A percentile compares a stretch with the other conserved stretches of the same genome.
phyloP scores from a whole-genome alignment of 441 rosid genomes.

The Macaranga tanarius region DNA sequence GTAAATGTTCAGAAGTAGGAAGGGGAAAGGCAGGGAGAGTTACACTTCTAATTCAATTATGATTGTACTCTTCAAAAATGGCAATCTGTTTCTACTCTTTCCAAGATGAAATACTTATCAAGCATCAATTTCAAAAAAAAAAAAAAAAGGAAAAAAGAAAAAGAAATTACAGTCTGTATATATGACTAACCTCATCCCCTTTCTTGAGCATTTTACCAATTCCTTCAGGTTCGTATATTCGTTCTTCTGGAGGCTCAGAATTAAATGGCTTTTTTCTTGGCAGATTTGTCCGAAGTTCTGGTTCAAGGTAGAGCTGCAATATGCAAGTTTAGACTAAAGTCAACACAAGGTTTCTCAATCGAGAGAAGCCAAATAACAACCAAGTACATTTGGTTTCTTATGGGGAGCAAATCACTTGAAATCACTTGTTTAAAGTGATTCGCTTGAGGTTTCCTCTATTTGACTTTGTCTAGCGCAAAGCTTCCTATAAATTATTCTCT shows the following conservation, averaged over 20 bases:
- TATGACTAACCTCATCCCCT: constrained; percentile 74
- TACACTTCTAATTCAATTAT: background rate
- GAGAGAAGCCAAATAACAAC: background rate
- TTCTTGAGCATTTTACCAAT: constrained; percentile 64
- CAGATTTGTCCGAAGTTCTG: constrained; percentile 73
- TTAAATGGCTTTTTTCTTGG: constrained; percentile 61
- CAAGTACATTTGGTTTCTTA: background rate
- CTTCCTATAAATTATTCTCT: background rate
- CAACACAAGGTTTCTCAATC: constrained; percentile 11
- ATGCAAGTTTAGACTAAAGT: constrained; percentile 21
- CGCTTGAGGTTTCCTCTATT: background rate
- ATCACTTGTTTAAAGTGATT: background rate
- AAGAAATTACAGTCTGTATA: background rate
- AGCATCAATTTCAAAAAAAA: background rate
- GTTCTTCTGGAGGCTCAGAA: constrained; percentile 66
- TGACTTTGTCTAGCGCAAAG: background rate
- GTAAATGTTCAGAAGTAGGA: background rate
- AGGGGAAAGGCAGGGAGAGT: background rate
- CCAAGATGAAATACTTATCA: background rate
- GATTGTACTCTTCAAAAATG: background rate
- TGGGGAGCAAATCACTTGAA: background rate
- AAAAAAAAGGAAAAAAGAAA: background rate
- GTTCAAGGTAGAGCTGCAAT: constrained; percentile 78
- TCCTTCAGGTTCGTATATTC: constrained; percentile 70
- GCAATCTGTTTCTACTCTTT: background rate